Percentiles rank a stretch among this genome's conserved stretches.
Conservation (phyloP, 1,284 basidiomycete species). For the Pyrrhoderma noxium region DNA sequence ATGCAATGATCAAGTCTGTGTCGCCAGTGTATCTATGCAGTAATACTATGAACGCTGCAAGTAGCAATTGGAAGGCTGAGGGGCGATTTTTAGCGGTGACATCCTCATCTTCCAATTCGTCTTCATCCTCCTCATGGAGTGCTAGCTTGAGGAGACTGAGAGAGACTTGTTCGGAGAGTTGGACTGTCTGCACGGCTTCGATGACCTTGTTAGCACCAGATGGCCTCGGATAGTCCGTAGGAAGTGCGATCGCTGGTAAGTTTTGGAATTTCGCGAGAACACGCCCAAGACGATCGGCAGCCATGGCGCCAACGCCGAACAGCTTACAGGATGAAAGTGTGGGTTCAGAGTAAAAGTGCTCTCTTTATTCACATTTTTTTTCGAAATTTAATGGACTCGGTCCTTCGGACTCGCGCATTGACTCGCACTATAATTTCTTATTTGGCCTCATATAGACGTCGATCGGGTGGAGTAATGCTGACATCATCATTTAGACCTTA, state of each 20-base stretch:
- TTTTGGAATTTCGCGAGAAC: conserved; percentile 61
- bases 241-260: conserved; percentile 86
- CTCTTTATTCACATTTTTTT: neutral
- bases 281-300: conserved; percentile 37
- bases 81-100: conserved; percentile 43
- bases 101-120: conserved; percentile 45
- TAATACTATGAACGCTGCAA: conserved; percentile 87
- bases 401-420: neutral
- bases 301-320: conserved; percentile 26
- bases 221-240: conserved; percentile 94
- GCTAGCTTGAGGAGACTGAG: conserved; percentile 70
- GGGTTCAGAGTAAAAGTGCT: neutral
- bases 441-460: too few species aligned
- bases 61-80: conserved; percentile 86
- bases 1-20: conserved; percentile 89
- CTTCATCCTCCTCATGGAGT: conserved; percentile 55
- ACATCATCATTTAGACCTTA: too few species aligned
- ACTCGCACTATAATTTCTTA: too few species aligned
- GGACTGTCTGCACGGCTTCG: conserved; percentile 67
- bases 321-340: neutral
- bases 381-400: neutral
- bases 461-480: too few species aligned
- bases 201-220: conserved; percentile 65
- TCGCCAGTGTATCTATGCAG: conserved; percentile 96
- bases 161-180: conserved; percentile 64